These are phyloP conservation scores for Scheffersomyces illinoinensis DNA, from an alignment of 1,139 yeast genomes.

Conservation along the genomic window DNA sequence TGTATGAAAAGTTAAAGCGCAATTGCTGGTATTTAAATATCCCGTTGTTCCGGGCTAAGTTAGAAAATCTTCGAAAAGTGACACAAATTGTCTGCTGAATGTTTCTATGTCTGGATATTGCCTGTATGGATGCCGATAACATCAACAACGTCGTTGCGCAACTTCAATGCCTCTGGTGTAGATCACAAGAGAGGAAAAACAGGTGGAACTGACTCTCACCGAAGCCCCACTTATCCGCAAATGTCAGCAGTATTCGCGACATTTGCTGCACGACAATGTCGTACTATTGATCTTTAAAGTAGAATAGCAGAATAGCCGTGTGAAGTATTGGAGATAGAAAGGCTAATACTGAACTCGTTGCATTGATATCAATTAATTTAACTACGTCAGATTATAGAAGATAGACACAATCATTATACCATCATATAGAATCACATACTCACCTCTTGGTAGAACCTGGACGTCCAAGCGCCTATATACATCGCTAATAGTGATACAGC, in stretches of 20 bases:
- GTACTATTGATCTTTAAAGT: neutral
- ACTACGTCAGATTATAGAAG: too few species aligned
- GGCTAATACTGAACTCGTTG: neutral
- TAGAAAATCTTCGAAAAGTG: neutral
- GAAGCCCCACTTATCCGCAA: neutral
- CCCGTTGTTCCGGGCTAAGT: neutral
- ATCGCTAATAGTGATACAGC: neutral
- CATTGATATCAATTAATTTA: too few species aligned
- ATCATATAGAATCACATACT: too few species aligned
- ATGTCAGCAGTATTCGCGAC: neutral
- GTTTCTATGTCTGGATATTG: neutral
- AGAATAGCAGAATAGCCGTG: neutral
- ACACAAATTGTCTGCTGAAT: neutral
- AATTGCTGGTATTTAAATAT: neutral
- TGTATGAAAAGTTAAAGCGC: neutral
- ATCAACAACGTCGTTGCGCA: neutral
- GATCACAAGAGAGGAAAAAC: neutral
- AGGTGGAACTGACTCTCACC: neutral
- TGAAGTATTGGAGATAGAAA: neutral
- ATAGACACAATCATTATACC: too few species aligned
- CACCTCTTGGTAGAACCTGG: too few species aligned
- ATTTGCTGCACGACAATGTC: neutral
- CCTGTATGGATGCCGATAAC: neutral
- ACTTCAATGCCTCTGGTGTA: neutral
- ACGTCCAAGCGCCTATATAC: neutral